Conservation (phyloP, 345 rosid genomes). For the Brassica juncea region DNA sequence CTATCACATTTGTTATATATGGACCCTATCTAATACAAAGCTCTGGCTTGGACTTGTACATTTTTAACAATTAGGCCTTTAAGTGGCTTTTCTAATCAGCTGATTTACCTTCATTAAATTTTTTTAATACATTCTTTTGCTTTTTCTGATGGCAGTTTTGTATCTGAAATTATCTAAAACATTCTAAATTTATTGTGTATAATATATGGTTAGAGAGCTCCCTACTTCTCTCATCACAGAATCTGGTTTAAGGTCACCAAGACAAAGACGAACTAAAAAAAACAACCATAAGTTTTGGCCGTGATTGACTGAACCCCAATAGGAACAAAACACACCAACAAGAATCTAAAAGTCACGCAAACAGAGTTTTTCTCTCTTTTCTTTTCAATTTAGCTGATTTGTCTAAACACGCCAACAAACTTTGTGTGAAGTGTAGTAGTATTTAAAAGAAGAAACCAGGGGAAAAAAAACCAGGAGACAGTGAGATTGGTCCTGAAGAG, state of each 20-base stretch:
- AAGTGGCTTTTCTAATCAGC: background rate
- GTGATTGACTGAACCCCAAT: background rate
- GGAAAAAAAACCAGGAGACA: background rate
- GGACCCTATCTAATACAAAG: background rate
- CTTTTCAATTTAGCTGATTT: background rate
- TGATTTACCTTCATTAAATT: background rate
- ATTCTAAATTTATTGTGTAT: background rate
- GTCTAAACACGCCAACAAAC: conserved; percentile 26
- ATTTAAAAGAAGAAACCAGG: background rate
- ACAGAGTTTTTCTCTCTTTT: background rate
- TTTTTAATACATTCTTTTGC: background rate
- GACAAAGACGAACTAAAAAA: background rate
- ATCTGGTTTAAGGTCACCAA: background rate
- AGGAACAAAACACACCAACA: background rate
- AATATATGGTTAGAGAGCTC: background rate
- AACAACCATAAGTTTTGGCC: background rate
- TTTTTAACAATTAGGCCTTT: background rate
- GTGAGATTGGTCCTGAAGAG: conserved; percentile 20
- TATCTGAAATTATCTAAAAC: background rate
- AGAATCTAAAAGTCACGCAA: background rate
- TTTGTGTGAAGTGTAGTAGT: conserved; percentile 39
- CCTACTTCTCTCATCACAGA: background rate
- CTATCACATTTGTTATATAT: background rate
- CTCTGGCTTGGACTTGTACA: background rate
- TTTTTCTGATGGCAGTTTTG: background rate